phyloP scores from a whole-genome alignment of 495 filamentous ascomycete genomes.

The Chaetomium tenue region DNA sequence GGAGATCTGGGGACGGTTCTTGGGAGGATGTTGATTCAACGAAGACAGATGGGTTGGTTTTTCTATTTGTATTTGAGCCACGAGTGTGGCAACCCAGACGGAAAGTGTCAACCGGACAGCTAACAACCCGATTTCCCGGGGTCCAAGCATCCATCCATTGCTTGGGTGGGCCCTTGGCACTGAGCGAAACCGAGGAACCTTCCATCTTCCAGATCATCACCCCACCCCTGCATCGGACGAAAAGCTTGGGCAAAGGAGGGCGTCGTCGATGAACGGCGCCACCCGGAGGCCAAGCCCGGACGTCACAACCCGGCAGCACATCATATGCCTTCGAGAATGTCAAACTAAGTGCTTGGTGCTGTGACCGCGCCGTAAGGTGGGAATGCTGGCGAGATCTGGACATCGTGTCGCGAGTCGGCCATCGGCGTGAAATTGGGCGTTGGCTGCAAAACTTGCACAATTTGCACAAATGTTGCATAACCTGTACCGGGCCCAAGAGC shows the following conservation, averaged over 20 bases:
- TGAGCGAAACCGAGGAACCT: slow-evolving; percentile 1
- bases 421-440: background rate
- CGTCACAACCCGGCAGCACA: background rate
- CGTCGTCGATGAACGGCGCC: background rate
- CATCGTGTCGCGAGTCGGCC: background rate
- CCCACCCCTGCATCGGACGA: background rate
- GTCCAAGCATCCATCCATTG: too few relatives aligned
- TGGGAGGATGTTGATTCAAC: slow-evolving; percentile 14
- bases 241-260: too few relatives aligned
- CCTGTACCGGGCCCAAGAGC: background rate
- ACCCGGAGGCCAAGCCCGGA: slow-evolving; percentile 12
- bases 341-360: background rate
- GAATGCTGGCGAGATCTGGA: background rate
- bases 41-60: background rate
- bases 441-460: background rate
- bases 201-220: background rate
- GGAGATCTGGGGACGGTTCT: slow-evolving; percentile 18
- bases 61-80: slow-evolving; percentile 14
- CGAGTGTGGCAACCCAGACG: background rate
- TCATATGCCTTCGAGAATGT: background rate
- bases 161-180: too few relatives aligned
- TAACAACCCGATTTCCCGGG: slow-evolving; percentile 8
- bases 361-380: background rate
- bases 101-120: background rate
- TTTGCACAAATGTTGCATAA: slow-evolving; percentile 9